Conservation (phyloP, 208 protist genomes). For the Crithidia bombi region DNA sequence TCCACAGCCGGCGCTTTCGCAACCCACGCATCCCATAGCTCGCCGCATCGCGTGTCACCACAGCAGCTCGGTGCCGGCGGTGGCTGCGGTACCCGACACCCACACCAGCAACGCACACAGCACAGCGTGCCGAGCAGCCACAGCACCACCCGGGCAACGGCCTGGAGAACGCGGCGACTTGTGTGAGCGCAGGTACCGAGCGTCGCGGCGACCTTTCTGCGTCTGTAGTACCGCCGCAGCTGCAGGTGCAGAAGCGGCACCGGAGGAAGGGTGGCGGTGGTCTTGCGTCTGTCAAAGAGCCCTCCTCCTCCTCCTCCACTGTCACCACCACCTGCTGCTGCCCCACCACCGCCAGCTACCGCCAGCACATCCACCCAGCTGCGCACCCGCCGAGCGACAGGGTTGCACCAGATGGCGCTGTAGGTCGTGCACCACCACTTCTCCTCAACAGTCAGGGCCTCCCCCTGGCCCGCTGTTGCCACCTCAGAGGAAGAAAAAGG, state of each 20-base stretch:
- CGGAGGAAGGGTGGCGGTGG: not conserved
- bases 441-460: constrained; percentile 6
- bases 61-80: constrained; percentile 12
- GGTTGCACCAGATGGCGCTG: constrained; percentile 12
- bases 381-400: not conserved
- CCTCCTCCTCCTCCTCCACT: not conserved
- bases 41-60: not conserved
- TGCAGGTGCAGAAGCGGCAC: constrained; percentile 9
- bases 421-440: constrained; percentile 16
- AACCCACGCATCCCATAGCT: not conserved
- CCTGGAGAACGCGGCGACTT: not conserved
- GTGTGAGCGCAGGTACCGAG: constrained; percentile 4
- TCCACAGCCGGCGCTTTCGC: not conserved
- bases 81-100: not conserved
- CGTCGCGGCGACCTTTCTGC: constrained; percentile 7
- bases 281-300: not conserved
- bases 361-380: constrained; percentile 1
- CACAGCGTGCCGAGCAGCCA: constrained; percentile 18
- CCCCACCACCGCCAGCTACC: not conserved
- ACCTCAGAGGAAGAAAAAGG: not conserved
- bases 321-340: not conserved
- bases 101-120: constrained; percentile 23
- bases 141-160: constrained; percentile 4
- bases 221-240: constrained; percentile 18
- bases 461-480: not conserved